phyloP scores from a whole-genome alignment of 257 asterid genomes.

The Cruciata laevipes region DNA sequence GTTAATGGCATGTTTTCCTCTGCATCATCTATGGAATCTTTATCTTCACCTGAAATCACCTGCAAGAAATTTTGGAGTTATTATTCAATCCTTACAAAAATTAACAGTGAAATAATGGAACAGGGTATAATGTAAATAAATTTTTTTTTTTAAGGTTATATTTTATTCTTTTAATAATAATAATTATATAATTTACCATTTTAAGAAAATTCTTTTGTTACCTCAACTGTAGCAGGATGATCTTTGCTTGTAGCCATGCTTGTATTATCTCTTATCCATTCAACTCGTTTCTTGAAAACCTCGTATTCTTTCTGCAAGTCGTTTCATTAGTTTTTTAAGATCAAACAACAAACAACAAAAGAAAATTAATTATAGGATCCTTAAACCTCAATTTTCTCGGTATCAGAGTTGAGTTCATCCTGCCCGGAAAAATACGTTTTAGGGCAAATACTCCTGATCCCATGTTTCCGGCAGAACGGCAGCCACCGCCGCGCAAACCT shows the following conservation, averaged over 20 bases:
- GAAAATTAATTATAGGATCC: no score
- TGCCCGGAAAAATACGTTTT: constrained; percentile 29
- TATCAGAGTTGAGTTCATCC: constrained; percentile 28
- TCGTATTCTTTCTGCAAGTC: constrained; percentile 33
- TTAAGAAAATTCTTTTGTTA: background rate
- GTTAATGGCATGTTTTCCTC: constrained; percentile 37
- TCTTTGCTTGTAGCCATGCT: constrained; percentile 18
- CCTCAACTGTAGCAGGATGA: constrained; percentile 44
- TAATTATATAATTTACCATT: background rate
- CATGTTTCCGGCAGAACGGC: constrained; percentile 50
- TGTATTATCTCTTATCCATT: constrained; percentile 19
- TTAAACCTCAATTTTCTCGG: constrained; percentile 35
- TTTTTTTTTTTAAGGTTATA: background rate
- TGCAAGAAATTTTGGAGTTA: constrained; percentile 11
- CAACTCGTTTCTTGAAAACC: constrained; percentile 30
- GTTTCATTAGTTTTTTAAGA: background rate
- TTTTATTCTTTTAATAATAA: no score
- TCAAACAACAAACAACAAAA: background rate
- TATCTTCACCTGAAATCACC: constrained; percentile 32
- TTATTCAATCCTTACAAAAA: no score
- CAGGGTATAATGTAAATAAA: no score
- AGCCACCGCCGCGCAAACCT: constrained; percentile 39
- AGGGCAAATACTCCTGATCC: constrained; percentile 41
- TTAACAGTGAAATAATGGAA: no score
- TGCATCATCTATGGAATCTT: background rate